Percentiles rank a stretch among this genome's conserved stretches.
phyloP scores from a whole-genome alignment of 306 rosid genomes.

The Corylus avellana region DNA sequence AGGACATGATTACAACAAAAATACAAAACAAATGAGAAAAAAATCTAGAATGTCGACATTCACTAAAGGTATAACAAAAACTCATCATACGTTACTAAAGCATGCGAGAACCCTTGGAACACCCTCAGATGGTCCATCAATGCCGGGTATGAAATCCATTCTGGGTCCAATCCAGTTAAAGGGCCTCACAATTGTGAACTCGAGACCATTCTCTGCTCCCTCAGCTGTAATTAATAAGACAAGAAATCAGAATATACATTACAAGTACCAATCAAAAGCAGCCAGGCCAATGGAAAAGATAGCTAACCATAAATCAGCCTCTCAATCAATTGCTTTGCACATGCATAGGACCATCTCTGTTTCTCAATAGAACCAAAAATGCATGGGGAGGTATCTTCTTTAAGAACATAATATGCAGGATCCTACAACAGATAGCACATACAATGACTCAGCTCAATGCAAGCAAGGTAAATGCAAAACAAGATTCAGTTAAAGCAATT shows the following conservation, averaged over 20 bases:
- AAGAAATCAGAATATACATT: constrained; percentile 15
- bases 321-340: constrained; percentile 94
- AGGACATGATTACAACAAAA: constrained; percentile 22
- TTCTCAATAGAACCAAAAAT: constrained; percentile 91
- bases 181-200: constrained; percentile 89
- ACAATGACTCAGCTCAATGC: constrained; percentile 14
- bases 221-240: constrained; percentile 53
- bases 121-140: constrained; percentile 96
- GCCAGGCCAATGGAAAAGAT: not conserved
- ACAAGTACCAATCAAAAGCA: not conserved
- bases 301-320: constrained; percentile 82
- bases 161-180: constrained; percentile 97
- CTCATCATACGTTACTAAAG: constrained; percentile 74
- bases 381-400: constrained; percentile 85
- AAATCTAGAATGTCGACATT: constrained; percentile 9
- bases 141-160: constrained; percentile 98
- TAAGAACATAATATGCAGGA: constrained; percentile 77
- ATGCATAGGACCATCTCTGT: constrained; percentile 97
- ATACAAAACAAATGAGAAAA: not conserved
- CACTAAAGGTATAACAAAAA: not conserved
- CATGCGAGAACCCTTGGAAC: constrained; percentile 96
- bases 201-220: constrained; percentile 92
- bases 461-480: not conserved
- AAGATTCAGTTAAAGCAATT: not conserved
- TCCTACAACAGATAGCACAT: constrained; percentile 50